Evolutionary conservation across 345 rosid genomes (phyloP).

Genomic region (Corchorus capsularis): DNA sequence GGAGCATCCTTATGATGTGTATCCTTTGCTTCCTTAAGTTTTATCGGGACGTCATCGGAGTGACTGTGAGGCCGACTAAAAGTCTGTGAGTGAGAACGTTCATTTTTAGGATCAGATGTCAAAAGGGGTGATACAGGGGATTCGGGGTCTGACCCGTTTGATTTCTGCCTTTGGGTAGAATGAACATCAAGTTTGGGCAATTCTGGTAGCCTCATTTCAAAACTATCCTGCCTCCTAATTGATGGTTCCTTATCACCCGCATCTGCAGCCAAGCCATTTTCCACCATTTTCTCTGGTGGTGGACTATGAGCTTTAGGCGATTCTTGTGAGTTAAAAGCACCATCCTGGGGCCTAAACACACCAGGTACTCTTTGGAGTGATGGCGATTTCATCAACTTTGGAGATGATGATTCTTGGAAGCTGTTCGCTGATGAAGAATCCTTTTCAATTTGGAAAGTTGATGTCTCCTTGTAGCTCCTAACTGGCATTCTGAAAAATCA

Average conservation of each 20-base stretch:
- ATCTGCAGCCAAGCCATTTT: conserved; percentile 70
- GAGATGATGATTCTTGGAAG: conserved; percentile 89
- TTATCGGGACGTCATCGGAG: conserved; percentile 63
- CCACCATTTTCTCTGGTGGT: conserved; percentile 72
- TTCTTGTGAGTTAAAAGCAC: conserved; percentile 60
- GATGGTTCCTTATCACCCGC: conserved; percentile 78
- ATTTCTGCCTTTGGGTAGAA: conserved; percentile 55
- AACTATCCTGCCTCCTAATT: conserved; percentile 96
- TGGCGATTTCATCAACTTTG: conserved; percentile 84
- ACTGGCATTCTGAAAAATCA: conserved; percentile 82
- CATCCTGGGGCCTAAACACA: conserved; percentile 57
- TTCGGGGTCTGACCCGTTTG: conserved; percentile 95
- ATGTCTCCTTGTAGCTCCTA: conserved; percentile 60
- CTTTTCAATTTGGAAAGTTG: conserved; percentile 80
- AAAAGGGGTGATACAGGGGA: conserved; percentile 97
- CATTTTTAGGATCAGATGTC: conserved; percentile 91
- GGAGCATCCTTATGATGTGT: conserved; percentile 61
- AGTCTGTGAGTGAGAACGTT: conserved; percentile 96
- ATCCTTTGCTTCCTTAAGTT: conserved; percentile 54
- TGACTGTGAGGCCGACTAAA: conserved; percentile 92
- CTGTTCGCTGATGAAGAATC: conserved; percentile 85
- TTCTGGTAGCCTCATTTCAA: conserved; percentile 92
- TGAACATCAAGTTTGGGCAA: conserved; percentile 92
- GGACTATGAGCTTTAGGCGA: conserved; percentile 74
- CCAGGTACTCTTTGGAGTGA: conserved; percentile 88